Percentiles rank a stretch among this genome's conserved stretches.
Conservation (phyloP, 257 asterid genomes). For the Solanum appendiculatum region DNA sequence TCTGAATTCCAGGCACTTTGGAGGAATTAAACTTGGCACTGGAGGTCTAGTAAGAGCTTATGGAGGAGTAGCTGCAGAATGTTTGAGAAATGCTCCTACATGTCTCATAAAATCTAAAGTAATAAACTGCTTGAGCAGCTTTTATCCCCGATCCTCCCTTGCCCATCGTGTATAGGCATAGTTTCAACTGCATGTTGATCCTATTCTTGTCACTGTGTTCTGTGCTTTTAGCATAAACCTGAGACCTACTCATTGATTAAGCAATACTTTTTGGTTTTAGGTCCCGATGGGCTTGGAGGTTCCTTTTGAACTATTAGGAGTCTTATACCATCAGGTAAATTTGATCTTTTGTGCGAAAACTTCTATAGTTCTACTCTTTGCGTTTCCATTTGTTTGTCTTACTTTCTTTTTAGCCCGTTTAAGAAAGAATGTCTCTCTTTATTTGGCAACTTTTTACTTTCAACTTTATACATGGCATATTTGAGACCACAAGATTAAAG, state of each 20-base stretch:
- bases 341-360: neutral
- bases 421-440: neutral
- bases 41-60: conserved; percentile 97
- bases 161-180: neutral
- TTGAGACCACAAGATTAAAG: neutral
- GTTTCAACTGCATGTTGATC: neutral
- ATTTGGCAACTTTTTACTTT: neutral
- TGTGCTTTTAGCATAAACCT: neutral
- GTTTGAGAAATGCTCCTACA: conserved; percentile 75
- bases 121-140: neutral
- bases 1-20: conserved; percentile 48
- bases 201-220: neutral
- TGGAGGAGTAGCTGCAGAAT: conserved; percentile 88
- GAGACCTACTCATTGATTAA: neutral
- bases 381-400: neutral
- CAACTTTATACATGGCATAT: neutral
- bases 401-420: neutral
- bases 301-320: conserved; percentile 70
- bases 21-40: conserved; percentile 97
- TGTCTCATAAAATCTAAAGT: conserved; percentile 76
- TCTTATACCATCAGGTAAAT: conserved; percentile 80
- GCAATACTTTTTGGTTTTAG: conserved; percentile 20
- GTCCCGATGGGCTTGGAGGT: conserved; percentile 84
- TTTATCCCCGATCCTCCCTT: neutral
- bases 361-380: neutral